Conservation (phyloP, 345 rosid species). For the Sonneratia alba region DNA sequence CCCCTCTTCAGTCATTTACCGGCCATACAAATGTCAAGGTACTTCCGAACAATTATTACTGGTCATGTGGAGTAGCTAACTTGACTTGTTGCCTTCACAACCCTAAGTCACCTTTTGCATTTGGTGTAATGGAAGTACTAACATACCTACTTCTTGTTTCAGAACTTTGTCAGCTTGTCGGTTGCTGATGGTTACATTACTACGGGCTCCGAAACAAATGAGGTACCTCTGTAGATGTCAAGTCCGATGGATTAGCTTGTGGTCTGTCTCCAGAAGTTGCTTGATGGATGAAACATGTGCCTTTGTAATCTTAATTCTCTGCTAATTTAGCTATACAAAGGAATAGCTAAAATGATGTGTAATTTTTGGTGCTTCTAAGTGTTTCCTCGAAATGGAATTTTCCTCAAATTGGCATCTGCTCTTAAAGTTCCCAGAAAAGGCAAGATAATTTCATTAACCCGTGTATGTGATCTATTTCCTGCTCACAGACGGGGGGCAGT, state of each 20-base stretch:
- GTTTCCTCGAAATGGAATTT: no score
- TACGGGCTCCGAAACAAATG: constrained; percentile 95
- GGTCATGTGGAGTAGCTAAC: not conserved
- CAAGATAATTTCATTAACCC: no score
- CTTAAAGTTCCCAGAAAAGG: not conserved
- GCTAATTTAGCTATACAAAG: not conserved
- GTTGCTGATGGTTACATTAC: constrained; percentile 94
- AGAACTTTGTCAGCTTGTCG: constrained; percentile 94
- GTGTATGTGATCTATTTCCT: no score
- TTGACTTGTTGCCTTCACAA: not conserved
- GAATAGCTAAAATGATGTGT: not conserved
- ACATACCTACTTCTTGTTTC: constrained; percentile 18
- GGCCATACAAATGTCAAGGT: constrained; percentile 93
- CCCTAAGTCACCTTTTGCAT: not conserved
- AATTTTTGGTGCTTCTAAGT: no score
- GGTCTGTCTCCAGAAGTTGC: not conserved
- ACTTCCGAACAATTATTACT: no score
- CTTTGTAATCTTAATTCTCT: not conserved
- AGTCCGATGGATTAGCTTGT: not conserved
- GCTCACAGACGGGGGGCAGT: no score
- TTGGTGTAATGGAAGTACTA: not conserved
- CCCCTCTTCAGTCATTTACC: constrained; percentile 71
- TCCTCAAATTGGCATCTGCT: not conserved
- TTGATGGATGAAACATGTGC: not conserved
- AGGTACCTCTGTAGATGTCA: constrained; percentile 35